These are phyloP conservation scores for Boletus vinaceobasis DNA, from an alignment of 768 basidiomycete genomes.

Conservation along the genomic window DNA sequence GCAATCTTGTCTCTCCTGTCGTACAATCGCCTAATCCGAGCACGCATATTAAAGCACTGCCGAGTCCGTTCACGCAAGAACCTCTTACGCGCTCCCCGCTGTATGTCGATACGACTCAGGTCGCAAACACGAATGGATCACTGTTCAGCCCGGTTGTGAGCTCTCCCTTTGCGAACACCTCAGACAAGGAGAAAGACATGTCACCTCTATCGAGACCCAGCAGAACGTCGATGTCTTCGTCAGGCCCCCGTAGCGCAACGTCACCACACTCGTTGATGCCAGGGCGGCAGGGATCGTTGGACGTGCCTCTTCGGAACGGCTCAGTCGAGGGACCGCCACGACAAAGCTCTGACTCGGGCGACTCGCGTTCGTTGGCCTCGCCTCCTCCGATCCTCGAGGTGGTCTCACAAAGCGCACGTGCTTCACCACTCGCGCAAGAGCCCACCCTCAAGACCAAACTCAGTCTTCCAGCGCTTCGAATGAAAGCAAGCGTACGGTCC, in stretches of 20 bases:
- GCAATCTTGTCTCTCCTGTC: slow-evolving; percentile 2
- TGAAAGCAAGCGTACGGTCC: slow-evolving; percentile 31
- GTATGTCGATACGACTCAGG: background rate
- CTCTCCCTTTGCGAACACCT: slow-evolving; percentile 7
- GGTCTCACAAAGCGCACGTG: slow-evolving; percentile 30
- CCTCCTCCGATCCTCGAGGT: slow-evolving; percentile 41
- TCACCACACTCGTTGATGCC: slow-evolving; percentile 15
- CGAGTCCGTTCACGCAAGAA: slow-evolving; percentile 36
- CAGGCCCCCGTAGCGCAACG: slow-evolving; percentile 6
- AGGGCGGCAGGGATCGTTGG: slow-evolving; percentile 14
- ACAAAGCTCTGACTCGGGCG: slow-evolving; percentile 26
- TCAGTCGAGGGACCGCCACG: slow-evolving; percentile 22
- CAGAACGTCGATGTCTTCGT: slow-evolving; percentile 13
- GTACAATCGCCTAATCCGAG: slow-evolving; percentile 40
- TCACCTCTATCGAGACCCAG: slow-evolving; percentile 7
- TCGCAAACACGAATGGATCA: background rate
- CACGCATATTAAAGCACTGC: slow-evolving; percentile 27
- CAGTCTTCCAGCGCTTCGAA: slow-evolving; percentile 62
- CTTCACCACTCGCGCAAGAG: slow-evolving; percentile 29
- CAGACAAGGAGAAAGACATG: slow-evolving; percentile 20
- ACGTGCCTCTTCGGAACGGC: slow-evolving; percentile 13
- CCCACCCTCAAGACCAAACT: slow-evolving; percentile 53
- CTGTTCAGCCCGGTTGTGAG: slow-evolving; percentile 11
- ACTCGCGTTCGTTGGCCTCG: slow-evolving; percentile 37
- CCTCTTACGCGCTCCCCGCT: slow-evolving; percentile 7